These are phyloP conservation scores for Lentinula edodes DNA, from an alignment of 768 basidiomycete species.

Conservation along the genomic window DNA sequence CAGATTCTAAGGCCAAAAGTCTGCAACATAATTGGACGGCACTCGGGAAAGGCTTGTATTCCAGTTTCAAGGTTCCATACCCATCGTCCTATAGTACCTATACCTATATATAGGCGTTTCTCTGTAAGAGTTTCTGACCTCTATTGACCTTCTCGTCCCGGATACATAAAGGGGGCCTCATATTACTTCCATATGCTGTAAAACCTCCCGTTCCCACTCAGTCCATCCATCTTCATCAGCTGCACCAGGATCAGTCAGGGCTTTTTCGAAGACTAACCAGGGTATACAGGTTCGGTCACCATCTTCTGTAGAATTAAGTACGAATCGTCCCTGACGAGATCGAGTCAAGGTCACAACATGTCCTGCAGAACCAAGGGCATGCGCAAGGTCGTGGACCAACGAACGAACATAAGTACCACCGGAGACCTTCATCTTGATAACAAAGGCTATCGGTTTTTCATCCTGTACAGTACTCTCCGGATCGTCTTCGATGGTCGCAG, in stretches of 20 bases:
- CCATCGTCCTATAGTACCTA: background rate
- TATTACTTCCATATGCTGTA: conserved; percentile 55
- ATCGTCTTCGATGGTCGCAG: conserved; percentile 30
- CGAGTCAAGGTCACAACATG: conserved; percentile 91
- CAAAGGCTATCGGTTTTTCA: conserved; percentile 68
- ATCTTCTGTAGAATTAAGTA: conserved; percentile 39
- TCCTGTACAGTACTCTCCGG: conserved; percentile 20
- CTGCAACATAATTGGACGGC: background rate
- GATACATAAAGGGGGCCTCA: background rate
- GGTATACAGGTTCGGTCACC: conserved; percentile 61
- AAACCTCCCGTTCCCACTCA: conserved; percentile 80
- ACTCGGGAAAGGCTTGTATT: background rate
- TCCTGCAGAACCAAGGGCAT: conserved; percentile 78
- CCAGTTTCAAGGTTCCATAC: background rate
- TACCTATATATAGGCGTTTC: background rate
- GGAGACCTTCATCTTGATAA: conserved; percentile 88
- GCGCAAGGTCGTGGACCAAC: conserved; percentile 89
- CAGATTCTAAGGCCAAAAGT: background rate
- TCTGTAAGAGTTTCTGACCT: background rate
- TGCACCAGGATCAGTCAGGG: conserved; percentile 45
- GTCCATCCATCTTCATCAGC: conserved; percentile 62
- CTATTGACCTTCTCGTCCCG: background rate
- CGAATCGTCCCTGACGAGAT: conserved; percentile 83
- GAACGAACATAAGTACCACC: conserved; percentile 97
- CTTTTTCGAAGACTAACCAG: conserved; percentile 69